phyloP scores from a whole-genome alignment of 2,329 filamentous ascomycete genomes.

The Aspergillus neotritici region DNA sequence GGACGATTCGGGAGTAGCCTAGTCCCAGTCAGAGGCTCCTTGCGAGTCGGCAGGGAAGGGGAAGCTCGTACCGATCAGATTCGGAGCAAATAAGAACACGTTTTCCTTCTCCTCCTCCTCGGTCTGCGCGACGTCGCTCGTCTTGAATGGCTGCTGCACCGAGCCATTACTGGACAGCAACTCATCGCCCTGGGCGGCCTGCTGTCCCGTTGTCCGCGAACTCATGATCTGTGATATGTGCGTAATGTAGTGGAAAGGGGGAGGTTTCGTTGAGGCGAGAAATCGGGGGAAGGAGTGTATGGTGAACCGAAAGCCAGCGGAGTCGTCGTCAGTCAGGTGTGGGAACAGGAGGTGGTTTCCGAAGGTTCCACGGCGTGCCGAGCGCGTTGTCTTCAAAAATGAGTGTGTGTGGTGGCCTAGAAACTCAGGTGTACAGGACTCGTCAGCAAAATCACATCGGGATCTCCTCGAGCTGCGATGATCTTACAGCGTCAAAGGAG shows the following conservation, averaged over 20 bases:
- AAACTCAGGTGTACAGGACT: no score
- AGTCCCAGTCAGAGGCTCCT: constrained; percentile 4
- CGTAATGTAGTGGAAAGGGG: background rate
- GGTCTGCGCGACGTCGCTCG: constrained; percentile 23
- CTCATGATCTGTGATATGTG: constrained; percentile 24
- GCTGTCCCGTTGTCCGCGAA: constrained; percentile 37
- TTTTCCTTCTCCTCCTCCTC: constrained; percentile 54
- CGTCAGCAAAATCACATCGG: no score
- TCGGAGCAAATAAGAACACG: constrained; percentile 76
- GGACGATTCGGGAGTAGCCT: constrained; percentile 73
- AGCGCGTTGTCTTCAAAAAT: no score
- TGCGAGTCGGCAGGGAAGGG: background rate
- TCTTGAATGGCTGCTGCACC: constrained; percentile 27
- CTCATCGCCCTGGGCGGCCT: constrained; percentile 30
- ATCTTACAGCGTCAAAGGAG: no score
- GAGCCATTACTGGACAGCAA: constrained; percentile 26
- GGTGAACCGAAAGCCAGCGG: background rate
- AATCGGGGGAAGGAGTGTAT: background rate
- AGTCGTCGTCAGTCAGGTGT: no score
- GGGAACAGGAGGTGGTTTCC: no score
- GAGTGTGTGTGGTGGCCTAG: no score
- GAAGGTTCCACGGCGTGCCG: no score
- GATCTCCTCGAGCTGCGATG: no score
- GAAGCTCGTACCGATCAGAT: constrained; percentile 63
- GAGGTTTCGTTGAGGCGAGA: background rate